phyloP scores from a whole-genome alignment of 2,329 filamentous ascomycete genomes.

The Rosellinia necatrix region DNA sequence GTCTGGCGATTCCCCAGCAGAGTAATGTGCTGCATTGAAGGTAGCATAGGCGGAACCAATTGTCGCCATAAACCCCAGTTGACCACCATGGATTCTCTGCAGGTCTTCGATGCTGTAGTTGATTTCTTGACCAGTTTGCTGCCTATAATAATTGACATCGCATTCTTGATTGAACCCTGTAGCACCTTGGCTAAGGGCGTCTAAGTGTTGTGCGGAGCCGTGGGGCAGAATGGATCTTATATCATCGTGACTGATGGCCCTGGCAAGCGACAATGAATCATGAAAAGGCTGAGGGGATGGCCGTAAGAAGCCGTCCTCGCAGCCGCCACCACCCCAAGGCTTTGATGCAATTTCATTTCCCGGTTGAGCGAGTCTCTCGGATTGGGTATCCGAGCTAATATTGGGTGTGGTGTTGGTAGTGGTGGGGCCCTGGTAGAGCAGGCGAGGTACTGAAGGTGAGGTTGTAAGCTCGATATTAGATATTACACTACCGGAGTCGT shows the following conservation, averaged over 20 bases:
- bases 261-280: neutral
- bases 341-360: neutral
- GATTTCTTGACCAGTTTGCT: neutral
- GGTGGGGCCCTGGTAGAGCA: neutral
- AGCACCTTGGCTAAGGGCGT: neutral
- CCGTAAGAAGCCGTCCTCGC: neutral
- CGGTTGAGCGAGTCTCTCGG: conserved; percentile 6
- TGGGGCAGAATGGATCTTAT: neutral
- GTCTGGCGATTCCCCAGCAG: neutral
- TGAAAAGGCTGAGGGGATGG: neutral
- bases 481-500: conserved; percentile 3
- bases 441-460: conserved; percentile 1
- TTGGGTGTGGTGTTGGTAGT: neutral
- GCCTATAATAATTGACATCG: neutral
- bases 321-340: neutral
- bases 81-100: neutral
- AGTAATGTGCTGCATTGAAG: too few species aligned
- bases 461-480: neutral
- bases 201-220: neutral
- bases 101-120: too few species aligned
- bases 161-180: neutral
- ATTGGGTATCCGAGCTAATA: neutral
- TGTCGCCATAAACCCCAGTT: too few species aligned
- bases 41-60: too few species aligned
- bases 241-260: neutral